phyloP scores from a whole-genome alignment of 148 eudicot species.

The Silene latifolia region DNA sequence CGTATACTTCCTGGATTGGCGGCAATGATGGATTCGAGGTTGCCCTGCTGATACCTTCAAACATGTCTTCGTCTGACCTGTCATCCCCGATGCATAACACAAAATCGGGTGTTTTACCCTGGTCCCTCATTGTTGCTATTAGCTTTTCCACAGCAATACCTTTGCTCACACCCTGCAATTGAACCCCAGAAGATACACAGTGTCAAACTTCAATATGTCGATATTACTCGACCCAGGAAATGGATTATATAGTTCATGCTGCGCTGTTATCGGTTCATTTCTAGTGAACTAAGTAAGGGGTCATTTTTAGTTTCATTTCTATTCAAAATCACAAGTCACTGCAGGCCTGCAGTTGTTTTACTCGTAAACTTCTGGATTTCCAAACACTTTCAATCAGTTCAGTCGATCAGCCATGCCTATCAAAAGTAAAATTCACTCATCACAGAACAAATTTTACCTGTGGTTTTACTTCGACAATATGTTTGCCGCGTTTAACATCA shows the following conservation, averaged over 20 bases:
- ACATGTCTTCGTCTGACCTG: slow-evolving; percentile 34
- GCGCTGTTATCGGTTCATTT: too few relatives aligned
- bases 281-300: too few relatives aligned
- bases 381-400: too few relatives aligned
- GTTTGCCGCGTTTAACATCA: slow-evolving; percentile 67
- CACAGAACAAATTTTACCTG: slow-evolving; percentile 43
- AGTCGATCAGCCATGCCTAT: too few relatives aligned
- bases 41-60: slow-evolving; percentile 21
- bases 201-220: too few relatives aligned
- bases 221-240: too few relatives aligned
- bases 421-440: too few relatives aligned
- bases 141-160: slow-evolving; percentile 51
- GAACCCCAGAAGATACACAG: not conserved
- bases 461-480: slow-evolving; percentile 84
- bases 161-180: slow-evolving; percentile 76
- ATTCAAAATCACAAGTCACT: too few relatives aligned
- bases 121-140: slow-evolving; percentile 20
- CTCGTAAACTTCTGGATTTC: too few relatives aligned
- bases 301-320: too few relatives aligned
- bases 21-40: slow-evolving; percentile 16
- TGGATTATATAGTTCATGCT: too few relatives aligned
- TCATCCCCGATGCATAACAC: slow-evolving; percentile 35
- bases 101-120: slow-evolving; percentile 19
- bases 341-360: too few relatives aligned
- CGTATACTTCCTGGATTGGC: slow-evolving; percentile 48